These are phyloP conservation scores for Phyllosticta ampelicida DNA, from an alignment of 2,329 filamentous ascomycete genomes.

Conservation along the genomic window DNA sequence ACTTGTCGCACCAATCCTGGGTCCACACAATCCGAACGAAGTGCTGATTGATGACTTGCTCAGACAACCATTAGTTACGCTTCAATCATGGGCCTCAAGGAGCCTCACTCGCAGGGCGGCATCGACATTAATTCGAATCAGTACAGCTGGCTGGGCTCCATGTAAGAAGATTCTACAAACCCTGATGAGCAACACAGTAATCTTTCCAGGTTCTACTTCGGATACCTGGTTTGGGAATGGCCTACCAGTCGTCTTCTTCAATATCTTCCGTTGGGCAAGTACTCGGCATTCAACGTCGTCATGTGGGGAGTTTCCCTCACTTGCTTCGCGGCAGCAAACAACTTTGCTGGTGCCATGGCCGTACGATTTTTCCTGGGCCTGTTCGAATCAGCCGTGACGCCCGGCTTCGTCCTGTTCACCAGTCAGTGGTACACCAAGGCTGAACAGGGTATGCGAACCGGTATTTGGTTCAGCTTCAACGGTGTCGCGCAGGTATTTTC, in stretches of 20 bases:
- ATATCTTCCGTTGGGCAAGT: conserved; percentile 54
- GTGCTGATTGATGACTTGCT: background rate
- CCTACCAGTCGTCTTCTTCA: conserved; percentile 56
- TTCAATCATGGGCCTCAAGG: conserved; percentile 39
- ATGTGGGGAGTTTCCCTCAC: conserved; percentile 51
- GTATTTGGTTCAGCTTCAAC: conserved; percentile 60
- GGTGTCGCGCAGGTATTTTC: conserved; percentile 40
- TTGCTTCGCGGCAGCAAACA: conserved; percentile 52
- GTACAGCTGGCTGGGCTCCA: conserved; percentile 41
- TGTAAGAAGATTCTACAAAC: conserved; percentile 16
- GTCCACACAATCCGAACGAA: too few species aligned
- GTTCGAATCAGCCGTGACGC: conserved; percentile 58
- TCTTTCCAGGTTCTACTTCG: conserved; percentile 35
- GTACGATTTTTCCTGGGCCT: conserved; percentile 58
- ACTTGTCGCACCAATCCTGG: too few species aligned
- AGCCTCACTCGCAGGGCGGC: conserved; percentile 26
- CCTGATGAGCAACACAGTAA: background rate
- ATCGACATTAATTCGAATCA: conserved; percentile 38
- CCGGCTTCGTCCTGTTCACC: conserved; percentile 57
- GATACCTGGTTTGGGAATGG: conserved; percentile 52
- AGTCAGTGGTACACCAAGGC: conserved; percentile 62
- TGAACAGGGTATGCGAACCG: conserved; percentile 53
- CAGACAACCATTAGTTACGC: conserved; percentile 41
- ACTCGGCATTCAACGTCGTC: conserved; percentile 53
- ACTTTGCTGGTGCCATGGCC: conserved; percentile 51